phyloP scores from a whole-genome alignment of 345 rosid genomes.

The Durio zibethinus region DNA sequence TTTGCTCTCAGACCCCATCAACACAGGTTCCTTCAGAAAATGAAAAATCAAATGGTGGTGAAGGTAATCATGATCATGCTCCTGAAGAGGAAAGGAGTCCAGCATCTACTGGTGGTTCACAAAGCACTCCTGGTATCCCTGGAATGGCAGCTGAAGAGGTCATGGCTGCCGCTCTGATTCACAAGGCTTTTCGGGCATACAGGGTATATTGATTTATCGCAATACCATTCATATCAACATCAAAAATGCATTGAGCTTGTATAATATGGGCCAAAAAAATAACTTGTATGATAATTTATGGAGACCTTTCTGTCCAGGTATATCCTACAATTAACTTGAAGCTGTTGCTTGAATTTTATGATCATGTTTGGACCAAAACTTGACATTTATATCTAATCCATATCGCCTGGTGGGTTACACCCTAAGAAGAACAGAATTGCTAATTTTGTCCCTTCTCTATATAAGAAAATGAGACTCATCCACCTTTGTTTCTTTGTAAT shows the following conservation, averaged over 20 bases:
- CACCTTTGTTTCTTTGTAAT: neutral
- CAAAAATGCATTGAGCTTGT: neutral
- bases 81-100: slow-evolving; percentile 21
- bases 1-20: neutral
- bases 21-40: slow-evolving; percentile 38
- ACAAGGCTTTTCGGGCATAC: slow-evolving; percentile 56
- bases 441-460: neutral
- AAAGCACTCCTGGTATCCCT: neutral
- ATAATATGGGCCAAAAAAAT: too few species aligned
- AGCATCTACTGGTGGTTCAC: slow-evolving; percentile 8
- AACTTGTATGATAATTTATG: neutral
- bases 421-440: neutral
- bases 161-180: slow-evolving; percentile 54
- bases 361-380: neutral
- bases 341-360: neutral
- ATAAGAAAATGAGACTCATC: neutral
- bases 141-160: slow-evolving; percentile 22
- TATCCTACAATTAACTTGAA: neutral
- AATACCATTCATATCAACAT: neutral
- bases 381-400: neutral
- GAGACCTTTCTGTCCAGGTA: neutral
- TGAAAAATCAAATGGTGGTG: slow-evolving; percentile 38
- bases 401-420: neutral
- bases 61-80: slow-evolving; percentile 9
- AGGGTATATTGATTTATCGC: slow-evolving; percentile 27